Evolutionary conservation across 768 basidiomycete species (phyloP), one percentile per base, ranked within the genome.

Genomic region (Podaxis pistillaris): DNA sequence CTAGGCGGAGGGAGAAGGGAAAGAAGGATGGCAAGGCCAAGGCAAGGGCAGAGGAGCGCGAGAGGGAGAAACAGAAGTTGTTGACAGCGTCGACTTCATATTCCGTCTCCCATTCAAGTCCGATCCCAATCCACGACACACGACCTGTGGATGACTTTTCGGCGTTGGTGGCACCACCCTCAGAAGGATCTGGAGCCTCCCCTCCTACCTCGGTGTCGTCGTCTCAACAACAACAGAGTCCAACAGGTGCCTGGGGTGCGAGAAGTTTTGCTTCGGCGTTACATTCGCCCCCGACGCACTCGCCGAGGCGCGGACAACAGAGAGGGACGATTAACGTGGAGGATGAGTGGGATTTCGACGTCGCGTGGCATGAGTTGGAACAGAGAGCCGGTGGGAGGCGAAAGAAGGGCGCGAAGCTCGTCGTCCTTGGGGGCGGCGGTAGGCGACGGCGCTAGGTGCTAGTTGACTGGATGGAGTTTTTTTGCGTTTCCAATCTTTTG

Each of bases 11-110:
- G 72, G 94, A 96, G 74, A 92, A 91, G 76, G 87, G 81, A 56
- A 81, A 84, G 72, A 93, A 89, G 71, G 96, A 98, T 70, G 94
- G 98, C 72, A 83, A 87, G 51, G 96, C 96, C 2, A 87, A 88
- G 56, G 78, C 78, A 1, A 80, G 85, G 15, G 91, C 90, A 26
- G 96, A 98, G 75, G 89, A 90, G 69, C 80, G 78, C 65, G 92
- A 90, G 68, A 73, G 79, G 58, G 93, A 93, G 74, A 83, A 76
- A 74, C 78, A 79, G 66, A 75, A 70, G 66, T 58, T 63, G n/a
- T 71, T 63, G 56, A 67, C 58, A 67, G 68, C 58, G 51, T 59
- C 47, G 26, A 55, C 46, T 63, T 38, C 68, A 40, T 38, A 63
- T 37, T 61, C 63, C 36, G 26, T 65, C 24, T 41, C 64, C 1